Evolutionary conservation across 2,329 filamentous ascomycete genomes (phyloP), one percentile per base, ranked within the genome.

Genomic region (Paracoccidioides brasiliensis): DNA sequence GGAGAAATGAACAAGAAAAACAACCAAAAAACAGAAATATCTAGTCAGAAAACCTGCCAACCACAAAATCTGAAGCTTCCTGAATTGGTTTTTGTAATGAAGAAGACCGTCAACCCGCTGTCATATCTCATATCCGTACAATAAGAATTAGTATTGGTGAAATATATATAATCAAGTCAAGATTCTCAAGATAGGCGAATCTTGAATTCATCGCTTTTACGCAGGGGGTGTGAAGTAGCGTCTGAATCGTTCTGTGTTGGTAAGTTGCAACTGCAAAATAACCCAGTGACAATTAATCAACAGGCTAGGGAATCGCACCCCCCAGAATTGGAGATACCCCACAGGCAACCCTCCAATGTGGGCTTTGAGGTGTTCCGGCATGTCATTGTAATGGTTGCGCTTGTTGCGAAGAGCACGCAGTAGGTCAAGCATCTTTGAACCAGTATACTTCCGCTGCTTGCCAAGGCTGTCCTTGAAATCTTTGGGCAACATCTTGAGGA

Each of bases 331-430:
- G 46, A 95, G 74, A 66, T 95, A 96, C 0, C 88, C 88, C 12
- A 89, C 84, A 0, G 89, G 86, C 57, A 91, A 67, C 7, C 83
- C 73, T 0, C 89, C 90, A 0, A 95, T 87, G 63, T 79, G 77
- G 52, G 76, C 76, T 71, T 85, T 91, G 59, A 95, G 79, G 51
- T 82, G 74, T 12, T 90, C 86, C 5, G 87, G 80, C 88, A 98
- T 91, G 69, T 98, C 93, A 66, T 95, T 90, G 68, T 96, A 98
- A 67, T 98, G 93, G 61, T 97, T 95, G 64, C 87, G 88, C 80
- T 98, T 98, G 72, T 98, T 98, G 30, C 93, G 79, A 55, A 98
- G 75, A 1, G 91, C 93, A 1, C 93, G 81, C 22, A 98, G 74
- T 28, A 98, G 77, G 70, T 98, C 93, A 55, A 98, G 73, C 67